phyloP scores from a whole-genome alignment of 495 filamentous ascomycete species.

The Penicillium antarcticum region DNA sequence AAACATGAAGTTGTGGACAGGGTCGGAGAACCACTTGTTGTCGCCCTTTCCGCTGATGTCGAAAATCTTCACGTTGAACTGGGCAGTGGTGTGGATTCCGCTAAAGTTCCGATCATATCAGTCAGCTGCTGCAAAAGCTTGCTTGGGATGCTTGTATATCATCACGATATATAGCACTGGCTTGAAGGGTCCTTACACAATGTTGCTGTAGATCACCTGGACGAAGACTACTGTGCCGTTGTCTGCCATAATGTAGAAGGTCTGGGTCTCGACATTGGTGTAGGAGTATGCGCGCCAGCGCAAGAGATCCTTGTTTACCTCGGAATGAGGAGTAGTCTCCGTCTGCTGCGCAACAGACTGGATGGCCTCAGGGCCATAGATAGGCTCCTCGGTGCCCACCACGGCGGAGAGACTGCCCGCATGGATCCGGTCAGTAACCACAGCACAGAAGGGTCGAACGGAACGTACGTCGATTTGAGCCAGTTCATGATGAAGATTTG shows the following conservation, averaged over 20 bases:
- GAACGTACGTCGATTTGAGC: conserved; percentile 66
- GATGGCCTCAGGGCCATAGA: conserved; percentile 90
- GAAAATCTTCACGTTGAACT: conserved; percentile 92
- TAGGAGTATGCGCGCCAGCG: conserved; percentile 78
- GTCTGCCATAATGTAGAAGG: conserved; percentile 85
- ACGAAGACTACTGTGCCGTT: conserved; percentile 70
- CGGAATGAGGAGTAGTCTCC: conserved; percentile 73
- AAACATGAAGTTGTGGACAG: conserved; percentile 73
- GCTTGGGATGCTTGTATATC: background rate
- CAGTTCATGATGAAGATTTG: conserved; percentile 55
- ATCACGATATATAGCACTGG: background rate
- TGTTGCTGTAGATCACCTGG: conserved; percentile 97
- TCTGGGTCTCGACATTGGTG: conserved; percentile 94
- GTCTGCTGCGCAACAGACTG: conserved; percentile 79
- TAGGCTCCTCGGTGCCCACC: conserved; percentile 91
- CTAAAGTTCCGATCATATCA: conserved; percentile 38
- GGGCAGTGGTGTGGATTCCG: conserved; percentile 81
- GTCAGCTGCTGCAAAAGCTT: background rate
- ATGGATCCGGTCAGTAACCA: conserved; percentile 22
- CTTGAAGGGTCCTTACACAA: conserved; percentile 62
- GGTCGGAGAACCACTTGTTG: conserved; percentile 75
- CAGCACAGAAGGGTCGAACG: background rate
- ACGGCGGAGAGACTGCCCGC: conserved; percentile 74
- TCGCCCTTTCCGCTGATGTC: conserved; percentile 64
- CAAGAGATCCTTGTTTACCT: conserved; percentile 70